These are phyloP conservation scores for Tricholoma terreum DNA, from an alignment of 768 basidiomycete genomes.

Conservation along the genomic window DNA sequence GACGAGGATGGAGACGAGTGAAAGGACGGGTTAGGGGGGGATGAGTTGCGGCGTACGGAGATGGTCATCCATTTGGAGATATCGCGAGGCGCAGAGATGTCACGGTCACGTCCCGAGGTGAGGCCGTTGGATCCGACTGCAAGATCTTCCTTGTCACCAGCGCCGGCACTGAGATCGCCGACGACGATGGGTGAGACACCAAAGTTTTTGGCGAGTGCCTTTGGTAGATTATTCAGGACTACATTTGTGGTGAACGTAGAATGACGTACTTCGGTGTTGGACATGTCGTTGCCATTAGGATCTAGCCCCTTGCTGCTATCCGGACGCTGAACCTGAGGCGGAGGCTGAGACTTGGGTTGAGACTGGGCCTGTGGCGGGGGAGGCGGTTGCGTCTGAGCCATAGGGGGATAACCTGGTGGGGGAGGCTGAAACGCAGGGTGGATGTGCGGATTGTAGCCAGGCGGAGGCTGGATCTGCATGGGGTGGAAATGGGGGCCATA, in stretches of 20 bases:
- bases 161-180: conserved; percentile 54
- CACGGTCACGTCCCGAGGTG: conserved; percentile 64
- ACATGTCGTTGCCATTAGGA: conserved; percentile 77
- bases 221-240: background rate
- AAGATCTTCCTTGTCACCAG: conserved; percentile 66
- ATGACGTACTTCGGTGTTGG: conserved; percentile 52
- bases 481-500: conserved; percentile 35
- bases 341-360: conserved; percentile 18
- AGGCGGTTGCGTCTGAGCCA: conserved; percentile 34
- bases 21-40: conserved; percentile 22
- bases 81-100: conserved; percentile 57
- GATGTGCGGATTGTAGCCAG: conserved; percentile 46
- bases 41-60: conserved; percentile 47
- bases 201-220: conserved; percentile 75
- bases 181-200: conserved; percentile 74
- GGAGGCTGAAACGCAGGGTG: conserved; percentile 61
- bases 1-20: conserved; percentile 32
- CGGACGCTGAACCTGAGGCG: conserved; percentile 16
- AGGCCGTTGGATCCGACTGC: conserved; percentile 75
- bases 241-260: background rate
- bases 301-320: conserved; percentile 68
- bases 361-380: conserved; percentile 21
- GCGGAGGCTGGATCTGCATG: conserved; percentile 37
- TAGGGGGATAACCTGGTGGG: conserved; percentile 23
- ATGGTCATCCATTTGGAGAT: conserved; percentile 58